Conservation (phyloP, 1,139 yeast genomes). For the Taphrina confusa region DNA sequence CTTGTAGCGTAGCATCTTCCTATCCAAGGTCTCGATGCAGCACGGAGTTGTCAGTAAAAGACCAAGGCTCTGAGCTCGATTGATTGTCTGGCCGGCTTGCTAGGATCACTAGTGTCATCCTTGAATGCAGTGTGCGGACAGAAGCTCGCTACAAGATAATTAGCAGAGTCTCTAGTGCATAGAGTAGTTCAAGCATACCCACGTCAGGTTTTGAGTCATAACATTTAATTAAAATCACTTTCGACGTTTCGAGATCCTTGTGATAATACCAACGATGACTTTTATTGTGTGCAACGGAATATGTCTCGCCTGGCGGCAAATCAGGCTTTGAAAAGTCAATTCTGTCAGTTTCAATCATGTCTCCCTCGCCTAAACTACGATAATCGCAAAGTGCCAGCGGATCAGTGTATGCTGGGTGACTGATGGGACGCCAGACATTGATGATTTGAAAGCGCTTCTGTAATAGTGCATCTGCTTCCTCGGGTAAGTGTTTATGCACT, state of each 20-base stretch:
- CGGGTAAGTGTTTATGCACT: conserved; percentile 41
- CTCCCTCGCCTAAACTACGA: conserved; percentile 35
- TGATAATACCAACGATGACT: conserved; percentile 41
- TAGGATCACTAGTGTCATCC: conserved; percentile 40
- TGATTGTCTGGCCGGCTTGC: conserved; percentile 42
- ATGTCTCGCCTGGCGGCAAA: conserved; percentile 42
- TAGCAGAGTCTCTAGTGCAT: not conserved
- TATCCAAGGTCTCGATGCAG: too few species aligned
- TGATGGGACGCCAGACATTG: conserved; percentile 43
- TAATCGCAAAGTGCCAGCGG: conserved; percentile 43
- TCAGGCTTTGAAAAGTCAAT: conserved; percentile 37
- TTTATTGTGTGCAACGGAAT: conserved; percentile 39
- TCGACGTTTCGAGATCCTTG: conserved; percentile 40
- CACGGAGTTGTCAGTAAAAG: conserved; percentile 32
- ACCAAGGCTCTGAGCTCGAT: conserved; percentile 43
- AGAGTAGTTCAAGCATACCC: conserved; percentile 36
- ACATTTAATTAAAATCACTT: conserved; percentile 42
- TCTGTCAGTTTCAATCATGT: conserved; percentile 40
- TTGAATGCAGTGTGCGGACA: conserved; percentile 43
- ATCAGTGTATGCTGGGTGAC: conserved; percentile 39
- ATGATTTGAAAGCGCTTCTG: conserved; percentile 41
- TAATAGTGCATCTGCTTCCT: conserved; percentile 39
- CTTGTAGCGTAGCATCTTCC: too few species aligned
- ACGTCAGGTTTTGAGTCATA: conserved; percentile 41
- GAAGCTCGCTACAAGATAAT: conserved; percentile 8